Percentiles rank a stretch among this genome's conserved stretches.
phyloP scores from a whole-genome alignment of 192 early-diverging fungal genomes.

The Paraglomus brasilianum region DNA sequence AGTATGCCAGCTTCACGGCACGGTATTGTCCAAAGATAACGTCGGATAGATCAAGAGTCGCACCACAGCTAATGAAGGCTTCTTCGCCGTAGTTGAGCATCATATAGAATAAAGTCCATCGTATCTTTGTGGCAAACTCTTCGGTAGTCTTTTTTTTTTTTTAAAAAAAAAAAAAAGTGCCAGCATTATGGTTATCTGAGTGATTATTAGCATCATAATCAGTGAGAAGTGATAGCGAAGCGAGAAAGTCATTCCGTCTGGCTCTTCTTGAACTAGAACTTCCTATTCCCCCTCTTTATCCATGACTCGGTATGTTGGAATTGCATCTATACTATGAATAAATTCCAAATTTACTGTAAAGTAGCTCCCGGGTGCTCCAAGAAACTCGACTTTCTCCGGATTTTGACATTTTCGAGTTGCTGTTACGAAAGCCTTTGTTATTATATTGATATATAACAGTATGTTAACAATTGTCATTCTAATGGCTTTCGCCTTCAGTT shows the following conservation, averaged over 20 bases:
- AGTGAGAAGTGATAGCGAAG: no score
- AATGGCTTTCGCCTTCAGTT: no score
- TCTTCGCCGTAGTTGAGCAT: conserved; percentile 99
- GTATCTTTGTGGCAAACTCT: conserved; percentile 71
- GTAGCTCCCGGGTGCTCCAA: conserved; percentile 60
- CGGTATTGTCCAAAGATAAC: conserved; percentile 97
- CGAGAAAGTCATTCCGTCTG: conserved; percentile 31
- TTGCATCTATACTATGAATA: conserved; percentile 62
- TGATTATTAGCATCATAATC: no score
- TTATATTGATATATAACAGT: no score
- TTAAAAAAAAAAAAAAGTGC: no score
- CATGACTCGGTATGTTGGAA: conserved; percentile 93
- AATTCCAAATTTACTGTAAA: conserved; percentile 65
- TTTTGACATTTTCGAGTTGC: conserved; percentile 36
- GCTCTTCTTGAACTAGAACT: conserved; percentile 61
- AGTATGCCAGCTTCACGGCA: conserved; percentile 84
- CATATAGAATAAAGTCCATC: conserved; percentile 96
- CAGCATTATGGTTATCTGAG: no score
- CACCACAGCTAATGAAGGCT: conserved; percentile 89
- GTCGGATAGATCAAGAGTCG: conserved; percentile 80
- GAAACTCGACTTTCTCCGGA: conserved; percentile 61
- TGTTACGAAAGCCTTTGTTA: no score
- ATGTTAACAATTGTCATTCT: no score
- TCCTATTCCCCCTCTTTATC: conserved; percentile 80
- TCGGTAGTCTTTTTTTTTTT: conserved; percentile 75